Percentiles rank a stretch among this genome's conserved stretches.
Evolutionary conservation across 2,329 filamentous ascomycete genomes (phyloP).

Genomic region (Microsporum audouinii): DNA sequence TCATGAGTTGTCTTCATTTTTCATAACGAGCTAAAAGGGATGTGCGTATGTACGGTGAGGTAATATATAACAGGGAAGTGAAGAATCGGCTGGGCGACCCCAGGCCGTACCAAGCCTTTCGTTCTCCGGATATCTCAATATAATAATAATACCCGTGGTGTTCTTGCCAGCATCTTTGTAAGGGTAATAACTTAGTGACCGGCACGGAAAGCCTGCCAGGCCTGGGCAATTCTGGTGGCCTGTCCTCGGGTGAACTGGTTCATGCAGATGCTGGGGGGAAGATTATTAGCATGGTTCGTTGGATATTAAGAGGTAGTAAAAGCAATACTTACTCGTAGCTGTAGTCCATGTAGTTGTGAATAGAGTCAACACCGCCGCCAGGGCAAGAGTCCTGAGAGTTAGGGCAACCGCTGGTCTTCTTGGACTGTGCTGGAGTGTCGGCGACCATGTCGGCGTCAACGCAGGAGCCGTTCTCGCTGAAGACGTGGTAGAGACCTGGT

Average conservation of each 20-base stretch:
- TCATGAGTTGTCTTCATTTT: background rate
- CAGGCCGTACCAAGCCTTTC: background rate
- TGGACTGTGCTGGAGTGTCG: slow-evolving; percentile 22
- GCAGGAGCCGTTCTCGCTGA: slow-evolving; percentile 20
- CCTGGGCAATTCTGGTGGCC: slow-evolving; percentile 19
- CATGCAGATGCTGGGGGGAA: slow-evolving; percentile 14
- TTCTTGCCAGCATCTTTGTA: background rate
- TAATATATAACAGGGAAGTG: background rate
- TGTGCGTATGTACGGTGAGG: background rate
- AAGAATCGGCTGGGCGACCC: background rate
- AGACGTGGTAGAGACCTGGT: slow-evolving; percentile 21
- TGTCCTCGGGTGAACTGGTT: slow-evolving; percentile 22
- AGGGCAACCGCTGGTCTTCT: slow-evolving; percentile 19
- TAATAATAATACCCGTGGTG: background rate
- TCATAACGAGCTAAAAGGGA: background rate
- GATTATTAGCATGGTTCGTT: background rate
- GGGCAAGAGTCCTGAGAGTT: slow-evolving; percentile 21
- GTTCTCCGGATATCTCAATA: background rate
- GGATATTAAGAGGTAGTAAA: too few relatives aligned
- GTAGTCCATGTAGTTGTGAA: slow-evolving; percentile 29
- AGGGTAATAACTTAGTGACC: slow-evolving; percentile 7
- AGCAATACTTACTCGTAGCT: slow-evolving; percentile 15
- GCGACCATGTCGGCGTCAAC: slow-evolving; percentile 18
- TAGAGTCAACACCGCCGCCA: slow-evolving; percentile 20
- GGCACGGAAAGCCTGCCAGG: slow-evolving; percentile 17